Percentiles rank a stretch among this genome's conserved stretches.
Evolutionary conservation across 176 grass and related monocot genomes (phyloP).

Genomic region (sorghum (Sorghum bicolor)): Sorghum_bicolor_NCBIv3 NC_012879.2:7254501-7255000

Average conservation of each 20-base stretch:
- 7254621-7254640: not conserved
- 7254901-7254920: not conserved
- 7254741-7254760: constrained; percentile 88
- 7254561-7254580: not conserved
- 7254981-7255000: not conserved
- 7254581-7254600: not conserved
- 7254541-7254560: not conserved
- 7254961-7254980: not conserved
- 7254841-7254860: constrained; percentile 9
- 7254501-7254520: no score
- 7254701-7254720: constrained; percentile 82
- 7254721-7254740: constrained; percentile 88
- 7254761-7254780: constrained; percentile 91
- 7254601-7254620: not conserved
- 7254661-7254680: constrained; percentile 54
- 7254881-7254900: not conserved
- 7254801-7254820: constrained; percentile 99
- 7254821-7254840: constrained; percentile 79
- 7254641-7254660: constrained; percentile 19
- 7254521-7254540: no score
- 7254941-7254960: not conserved
- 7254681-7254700: constrained; percentile 90
- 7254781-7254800: constrained; percentile 96
- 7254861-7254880: not conserved
- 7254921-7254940: not conserved